Evolutionary conservation across 345 rosid genomes (phyloP), one percentile per base, ranked within the genome.

Genomic region (Eucalyptus paniculata): DNA sequence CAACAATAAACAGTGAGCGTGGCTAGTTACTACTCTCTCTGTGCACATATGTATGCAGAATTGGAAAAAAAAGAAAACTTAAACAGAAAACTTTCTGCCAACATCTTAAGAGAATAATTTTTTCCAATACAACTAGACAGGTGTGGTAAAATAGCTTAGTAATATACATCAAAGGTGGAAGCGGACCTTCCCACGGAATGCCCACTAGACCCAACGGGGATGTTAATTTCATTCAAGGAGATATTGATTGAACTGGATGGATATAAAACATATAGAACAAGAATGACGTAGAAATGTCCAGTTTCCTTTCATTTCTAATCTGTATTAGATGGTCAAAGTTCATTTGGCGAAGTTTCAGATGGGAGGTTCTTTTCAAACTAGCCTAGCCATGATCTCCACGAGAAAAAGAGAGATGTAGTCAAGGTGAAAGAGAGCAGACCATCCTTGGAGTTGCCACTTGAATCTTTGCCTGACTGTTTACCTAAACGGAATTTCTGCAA

Each of bases 401-500:
- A 77, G 83, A 24, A 77, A 77, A 77, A 77, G 42, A 40, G 12
- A 87, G 45, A 60, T 13, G 47, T n/a, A 21, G 65, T 86, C 45
- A 51, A 6, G 42, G 10, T 62, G 67, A 54, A 34, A 44, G 92
- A 87, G 45, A 23, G 24, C 85, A 50, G 94, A 97, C 99, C 98
- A 92, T 97, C 98, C 92, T 97, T 97, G 47, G 99, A 94, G 92
- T 94, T 97, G 23, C 95, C 98, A 87, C 92, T 92, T 85, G 94
- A 93, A 90, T 97, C 99, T 94, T 95, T 97, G 95, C 95, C 93
- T 6, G 97, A 90, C 89, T 96, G 99, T 93, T 95, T 97, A 86
- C 99, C 99, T 77, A 97, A 50, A 56, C 99, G 94, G 91, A 94
- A 97, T 92, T 97, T 97, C 99, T 97, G 95, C 91, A 89, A 85